Base-by-base conservation (phyloP, 148 eudicot genomes). In the Polygonum aviculare region DNA sequence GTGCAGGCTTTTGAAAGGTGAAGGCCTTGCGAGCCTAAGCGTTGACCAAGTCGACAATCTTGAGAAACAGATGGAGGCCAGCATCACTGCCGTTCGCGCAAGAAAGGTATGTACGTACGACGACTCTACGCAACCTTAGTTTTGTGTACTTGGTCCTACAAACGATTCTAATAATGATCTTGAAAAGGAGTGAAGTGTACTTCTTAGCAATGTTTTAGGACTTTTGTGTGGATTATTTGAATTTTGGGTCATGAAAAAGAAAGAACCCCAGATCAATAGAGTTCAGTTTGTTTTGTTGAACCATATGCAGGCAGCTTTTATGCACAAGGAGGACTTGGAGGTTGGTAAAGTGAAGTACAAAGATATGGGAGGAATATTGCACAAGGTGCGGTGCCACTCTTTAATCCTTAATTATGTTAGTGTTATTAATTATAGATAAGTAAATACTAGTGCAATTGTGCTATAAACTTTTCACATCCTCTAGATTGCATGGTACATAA, bases 11-110 rank as follows among this genome's bases (percentile, higher is more conserved):
- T 67, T 8, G 72, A 67, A 38, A 38, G 72, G 72, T 5, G 72
- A 67, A 67, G 72, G 15, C 10, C n/a, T 67, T 67, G 72, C n/a
- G 3, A 16, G 16, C 72, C 19, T 67, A 35, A 67, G 16, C 72
- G 38, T 36, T 9, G 21, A 35, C 1, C 72, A 67, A 67, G 36
- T 67, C 16, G 72, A 67, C n/a, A 38, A 36, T 67, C 72, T 67
- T 67, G 72, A 67, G 72, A 67, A 67, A 15, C 72, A 67, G 36
- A 67, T 67, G 72, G 72, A 67, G 15, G 72, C 45, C 45, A 38
- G 19, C 40, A 67, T 67, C 72, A 36, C 72, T 3, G 19, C 72
- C 2, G 19, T 67, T 10, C 72, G 72, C 15, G 72, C 72, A 14
- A 36, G 44, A 36, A 67, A 67, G 72, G 72, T 67, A 15, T 31